Conservation (phyloP, 768 basidiomycete genomes). For the Suillus americanus region DNA sequence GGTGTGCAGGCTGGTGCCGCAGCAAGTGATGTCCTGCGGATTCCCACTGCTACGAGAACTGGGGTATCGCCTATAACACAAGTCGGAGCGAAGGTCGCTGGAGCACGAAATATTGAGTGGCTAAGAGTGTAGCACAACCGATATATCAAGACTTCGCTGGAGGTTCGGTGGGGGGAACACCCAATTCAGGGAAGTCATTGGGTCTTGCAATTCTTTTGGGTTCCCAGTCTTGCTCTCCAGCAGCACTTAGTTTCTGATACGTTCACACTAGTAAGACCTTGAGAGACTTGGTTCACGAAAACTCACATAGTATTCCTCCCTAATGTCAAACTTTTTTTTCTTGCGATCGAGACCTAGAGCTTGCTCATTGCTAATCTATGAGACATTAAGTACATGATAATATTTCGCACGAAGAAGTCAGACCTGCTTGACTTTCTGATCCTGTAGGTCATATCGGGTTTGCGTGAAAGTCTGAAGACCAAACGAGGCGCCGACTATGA, state of each 20-base stretch:
- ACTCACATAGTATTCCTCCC: conserved; percentile 96
- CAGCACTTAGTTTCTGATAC: conserved; percentile 63
- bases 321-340: conserved; percentile 84
- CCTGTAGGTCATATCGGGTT: conserved; percentile 87
- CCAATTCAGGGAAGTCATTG: conserved; percentile 92
- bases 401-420: no score
- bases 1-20: no score
- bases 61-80: neutral
- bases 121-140: neutral
- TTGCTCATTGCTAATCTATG: conserved; percentile 72
- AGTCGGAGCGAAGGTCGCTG: no score
- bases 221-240: conserved; percentile 77
- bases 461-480: conserved; percentile 82
- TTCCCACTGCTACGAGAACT: neutral
- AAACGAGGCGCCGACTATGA: conserved; percentile 87
- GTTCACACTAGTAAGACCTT: conserved; percentile 3
- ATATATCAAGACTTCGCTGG: conserved; percentile 18
- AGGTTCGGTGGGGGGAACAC: conserved; percentile 70
- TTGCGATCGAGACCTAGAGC: conserved; percentile 68
- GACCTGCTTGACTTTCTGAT: conserved; percentile 74
- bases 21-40: neutral
- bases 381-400: neutral
- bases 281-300: neutral
- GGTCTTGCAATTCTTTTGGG: conserved; percentile 82
- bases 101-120: neutral